A percentile compares a stretch with the other conserved stretches of the same genome.
phyloP scores from a whole-genome alignment of 495 filamentous ascomycete genomes.

The Talaromyces wortmannii region DNA sequence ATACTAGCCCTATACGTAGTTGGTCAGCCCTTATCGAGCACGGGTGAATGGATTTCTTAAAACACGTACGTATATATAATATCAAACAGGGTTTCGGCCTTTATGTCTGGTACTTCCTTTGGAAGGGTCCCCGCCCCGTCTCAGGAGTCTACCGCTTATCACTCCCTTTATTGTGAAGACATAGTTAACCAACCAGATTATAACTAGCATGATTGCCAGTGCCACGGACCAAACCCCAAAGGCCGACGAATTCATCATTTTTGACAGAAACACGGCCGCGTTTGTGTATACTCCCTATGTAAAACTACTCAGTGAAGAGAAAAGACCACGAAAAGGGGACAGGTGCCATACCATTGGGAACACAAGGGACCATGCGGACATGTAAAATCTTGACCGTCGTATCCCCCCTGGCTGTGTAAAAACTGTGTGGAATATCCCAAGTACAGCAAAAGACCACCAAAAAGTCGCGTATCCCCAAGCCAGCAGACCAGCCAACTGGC shows the following conservation, averaged over 20 bases:
- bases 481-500: conserved; percentile 17
- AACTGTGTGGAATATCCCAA: conserved; percentile 22
- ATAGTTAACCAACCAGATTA: conserved; percentile 13
- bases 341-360: conserved; percentile 18
- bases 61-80: too few species aligned
- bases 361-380: conserved; percentile 20
- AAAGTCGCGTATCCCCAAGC: conserved; percentile 25
- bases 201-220: conserved; percentile 14
- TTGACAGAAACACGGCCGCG: conserved; percentile 19
- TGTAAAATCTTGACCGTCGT: conserved; percentile 11
- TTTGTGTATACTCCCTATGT: conserved; percentile 24
- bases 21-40: too few species aligned
- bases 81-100: too few species aligned
- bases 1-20: too few species aligned
- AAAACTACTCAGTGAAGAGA: not conserved
- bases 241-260: conserved; percentile 19
- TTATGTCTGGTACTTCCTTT: too few species aligned
- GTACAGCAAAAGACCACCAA: conserved; percentile 25
- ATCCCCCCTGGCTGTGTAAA: conserved; percentile 13
- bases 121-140: too few species aligned
- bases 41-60: too few species aligned
- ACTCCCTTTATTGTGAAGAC: conserved; percentile 19
- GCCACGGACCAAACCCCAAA: conserved; percentile 22
- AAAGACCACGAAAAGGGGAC: not conserved
- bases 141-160: conserved; percentile 15